A percentile compares a stretch with the other conserved stretches of the same genome.
Conservation (phyloP, 257 asterid species). For the Solanum sitiens region DNA sequence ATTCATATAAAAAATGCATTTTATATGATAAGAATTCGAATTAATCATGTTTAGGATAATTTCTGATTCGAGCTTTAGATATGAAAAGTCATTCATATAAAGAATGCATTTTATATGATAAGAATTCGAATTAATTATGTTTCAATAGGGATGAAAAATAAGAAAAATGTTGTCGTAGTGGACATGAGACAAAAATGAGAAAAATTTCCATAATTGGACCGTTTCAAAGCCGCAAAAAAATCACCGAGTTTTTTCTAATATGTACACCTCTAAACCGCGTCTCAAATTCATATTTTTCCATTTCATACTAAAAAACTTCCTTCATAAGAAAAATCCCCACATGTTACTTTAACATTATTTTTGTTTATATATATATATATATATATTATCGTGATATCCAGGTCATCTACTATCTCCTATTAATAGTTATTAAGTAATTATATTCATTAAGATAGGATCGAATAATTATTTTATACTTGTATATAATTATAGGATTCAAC, state of each 20-base stretch:
- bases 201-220: not conserved
- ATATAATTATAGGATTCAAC: not conserved
- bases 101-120: rapidly evolving
- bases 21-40: too few species aligned
- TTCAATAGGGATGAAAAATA: rapidly evolving
- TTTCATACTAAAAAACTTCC: slow-evolving; percentile 9
- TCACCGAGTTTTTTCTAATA: not conserved
- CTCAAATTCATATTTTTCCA: not conserved
- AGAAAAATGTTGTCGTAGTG: not conserved
- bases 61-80: not conserved
- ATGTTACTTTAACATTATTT: not conserved
- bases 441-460: not conserved
- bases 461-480: not conserved
- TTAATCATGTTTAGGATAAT: too few species aligned
- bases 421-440: not conserved
- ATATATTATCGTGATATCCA: not conserved
- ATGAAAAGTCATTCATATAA: too few species aligned
- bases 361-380: too few species aligned
- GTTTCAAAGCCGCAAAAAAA: not conserved
- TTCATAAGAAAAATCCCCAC: slow-evolving; percentile 30
- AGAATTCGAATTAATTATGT: rapidly evolving
- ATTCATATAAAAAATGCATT: too few species aligned
- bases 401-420: rapidly evolving
- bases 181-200: not conserved
- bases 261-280: not conserved